Conservation (phyloP, 2,329 filamentous ascomycete genomes). For the Keithomyces neogunnii region DNA sequence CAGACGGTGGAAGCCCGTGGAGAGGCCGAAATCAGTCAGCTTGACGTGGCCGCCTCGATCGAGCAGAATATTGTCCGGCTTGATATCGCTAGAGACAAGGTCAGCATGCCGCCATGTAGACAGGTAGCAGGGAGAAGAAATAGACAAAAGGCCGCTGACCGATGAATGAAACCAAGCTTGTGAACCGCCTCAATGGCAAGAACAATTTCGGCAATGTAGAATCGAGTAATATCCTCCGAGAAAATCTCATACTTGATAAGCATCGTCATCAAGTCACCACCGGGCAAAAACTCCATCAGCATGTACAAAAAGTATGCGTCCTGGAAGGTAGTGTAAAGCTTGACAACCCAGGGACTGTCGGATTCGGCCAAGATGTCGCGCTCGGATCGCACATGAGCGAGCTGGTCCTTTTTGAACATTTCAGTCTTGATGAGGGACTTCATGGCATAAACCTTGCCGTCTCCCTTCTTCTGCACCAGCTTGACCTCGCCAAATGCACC, state of each 20-base stretch:
- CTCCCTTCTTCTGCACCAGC: slow-evolving; percentile 90
- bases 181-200: slow-evolving; percentile 98
- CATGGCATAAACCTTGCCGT: slow-evolving; percentile 95
- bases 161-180: slow-evolving; percentile 95
- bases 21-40: slow-evolving; percentile 94
- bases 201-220: slow-evolving; percentile 98
- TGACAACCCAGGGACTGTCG: slow-evolving; percentile 99
- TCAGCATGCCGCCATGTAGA: neutral
- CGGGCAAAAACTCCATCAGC: slow-evolving; percentile 98
- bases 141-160: slow-evolving; percentile 47
- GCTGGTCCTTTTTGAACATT: slow-evolving; percentile 99
- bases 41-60: slow-evolving; percentile 96
- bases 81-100: slow-evolving; percentile 68
- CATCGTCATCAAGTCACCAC: slow-evolving; percentile 99
- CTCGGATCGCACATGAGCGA: slow-evolving; percentile 94
- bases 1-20: slow-evolving; percentile 94
- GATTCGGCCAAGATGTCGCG: slow-evolving; percentile 96
- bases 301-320: slow-evolving; percentile 95
- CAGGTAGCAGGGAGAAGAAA: neutral
- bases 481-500: slow-evolving; percentile 98
- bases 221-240: slow-evolving; percentile 94
- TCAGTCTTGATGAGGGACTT: slow-evolving; percentile 98
- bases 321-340: slow-evolving; percentile 97
- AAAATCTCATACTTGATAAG: slow-evolving; percentile 99
- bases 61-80: slow-evolving; percentile 95